Base-by-base conservation (phyloP, 2,329 filamentous ascomycete genomes). In the Ceratocystis alfenasii region DNA sequence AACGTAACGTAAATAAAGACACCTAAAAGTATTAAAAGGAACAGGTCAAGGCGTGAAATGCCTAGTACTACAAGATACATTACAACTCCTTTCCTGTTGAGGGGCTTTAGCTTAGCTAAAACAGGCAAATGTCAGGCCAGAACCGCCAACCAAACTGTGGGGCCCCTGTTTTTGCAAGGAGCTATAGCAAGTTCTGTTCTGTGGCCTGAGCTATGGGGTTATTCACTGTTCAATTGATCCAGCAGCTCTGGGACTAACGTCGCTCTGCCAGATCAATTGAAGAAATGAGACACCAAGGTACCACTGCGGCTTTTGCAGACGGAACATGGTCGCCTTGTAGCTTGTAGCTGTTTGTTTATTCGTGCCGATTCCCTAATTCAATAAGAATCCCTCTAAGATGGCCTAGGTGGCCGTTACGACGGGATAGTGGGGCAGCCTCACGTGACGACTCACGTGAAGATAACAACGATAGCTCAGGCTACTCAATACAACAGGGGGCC, bases 341-440 rank as follows among this genome's bases (percentile, higher is more conserved):
- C 48, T n/a, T 10, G 46, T 22, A 20, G 46, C 6, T 50, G 46
- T 41, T 50, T 50, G 46, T 22, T 20, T 8, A 22, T 22, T 4
- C 22, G 48, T 53, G 6, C 48, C 1, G 10, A 12, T 57, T 15
- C 30, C 28, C n/a, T 17, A 30, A 30, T 57, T 17, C 22, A 28
- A 30, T 33, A 2, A 25, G 25, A n/a, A 33, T 8, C 53, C 15
- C 22, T 30, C 15, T 7, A 7, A 55, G 59, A 63, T 63, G 65
- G 65, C 59, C 65, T 66, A 66, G 65, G 65, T 66, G 65, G 65
- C 65, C 65, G 60, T 66, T 55, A 66, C 65, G 53, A 17, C n/a
- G 17, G 30, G 30, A 48, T 36, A 61, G 62, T 59, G 65, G 60
- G 65, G 25, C 45, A 5, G 0, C 1, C 0, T 30, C 60, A 62